Conservation (phyloP, 2,329 filamentous ascomycete species). For the Lojkania enalia region DNA sequence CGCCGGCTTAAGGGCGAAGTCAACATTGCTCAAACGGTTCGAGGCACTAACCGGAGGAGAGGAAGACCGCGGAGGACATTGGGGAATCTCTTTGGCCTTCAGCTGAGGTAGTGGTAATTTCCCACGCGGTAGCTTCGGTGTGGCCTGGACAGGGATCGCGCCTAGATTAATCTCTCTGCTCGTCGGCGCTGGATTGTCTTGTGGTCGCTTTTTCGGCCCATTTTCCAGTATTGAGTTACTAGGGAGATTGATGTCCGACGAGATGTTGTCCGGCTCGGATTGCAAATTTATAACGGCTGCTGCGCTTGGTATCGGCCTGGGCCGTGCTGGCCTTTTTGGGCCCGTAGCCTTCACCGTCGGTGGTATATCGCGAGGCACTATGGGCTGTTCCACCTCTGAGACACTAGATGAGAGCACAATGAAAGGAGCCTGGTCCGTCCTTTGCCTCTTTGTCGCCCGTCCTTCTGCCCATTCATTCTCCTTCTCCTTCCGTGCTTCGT, state of each 20-base stretch:
- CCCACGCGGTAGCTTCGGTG: conserved; percentile 27
- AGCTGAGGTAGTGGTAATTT: conserved; percentile 30
- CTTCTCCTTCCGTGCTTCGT: conserved; percentile 55
- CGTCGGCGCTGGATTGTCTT: conserved; percentile 7
- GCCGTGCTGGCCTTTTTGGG: conserved; percentile 21
- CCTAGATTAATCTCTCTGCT: conserved; percentile 4
- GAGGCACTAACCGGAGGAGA: conserved; percentile 44
- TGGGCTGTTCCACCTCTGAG: background rate
- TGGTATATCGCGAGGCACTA: conserved; percentile 12
- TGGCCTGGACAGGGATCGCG: conserved; percentile 12
- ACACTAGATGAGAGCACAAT: background rate
- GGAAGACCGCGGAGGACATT: conserved; percentile 28
- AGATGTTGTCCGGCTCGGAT: conserved; percentile 35
- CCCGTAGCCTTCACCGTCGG: conserved; percentile 29
- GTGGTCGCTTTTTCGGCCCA: conserved; percentile 2
- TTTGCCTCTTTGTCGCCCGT: conserved; percentile 46
- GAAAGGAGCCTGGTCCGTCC: conserved; percentile 19
- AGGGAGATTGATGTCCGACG: conserved; percentile 31
- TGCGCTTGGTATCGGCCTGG: conserved; percentile 23
- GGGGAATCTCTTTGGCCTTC: conserved; percentile 29
- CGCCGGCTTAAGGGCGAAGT: conserved; percentile 26
- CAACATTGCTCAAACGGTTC: conserved; percentile 43
- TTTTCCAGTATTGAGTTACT: conserved; percentile 20
- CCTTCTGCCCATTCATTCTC: conserved; percentile 38
- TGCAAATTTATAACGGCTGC: conserved; percentile 42